Evolutionary conservation across 768 basidiomycete species (phyloP), one percentile per base, ranked within the genome.

Genomic region (Pulveroboletus sp.): DNA sequence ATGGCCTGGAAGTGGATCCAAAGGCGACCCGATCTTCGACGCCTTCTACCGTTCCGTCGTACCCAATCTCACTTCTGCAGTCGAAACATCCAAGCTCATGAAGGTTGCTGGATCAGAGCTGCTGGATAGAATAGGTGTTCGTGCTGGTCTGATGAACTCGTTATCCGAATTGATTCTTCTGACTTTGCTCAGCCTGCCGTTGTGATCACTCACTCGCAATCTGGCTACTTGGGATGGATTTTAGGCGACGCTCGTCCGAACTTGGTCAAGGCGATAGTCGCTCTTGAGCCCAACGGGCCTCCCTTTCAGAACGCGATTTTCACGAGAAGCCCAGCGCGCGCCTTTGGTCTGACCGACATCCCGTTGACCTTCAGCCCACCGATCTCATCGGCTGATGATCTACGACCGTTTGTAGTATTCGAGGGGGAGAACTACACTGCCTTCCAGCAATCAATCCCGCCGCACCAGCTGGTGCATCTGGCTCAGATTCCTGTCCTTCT

Each of bases 1-100:
- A 49, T 79, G 78, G 78, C 77, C 76, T 3, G 78, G 78, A 16
- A 74, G 71, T 43, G 78, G 78, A n/a, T 71, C 63, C 41, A 57
- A 63, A 24, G 76, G 76, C 5, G 78, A 80, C 44, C 55, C 69
- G 0, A 57, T 59, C 10, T 80, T 79, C 45, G 71, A 79, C 39
- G 61, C 62, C 19, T 76, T 79, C 53, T 79, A 72, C 46, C 65
- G 68, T 5, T 74, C 77, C 1, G 68, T 68, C 5, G 61, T 75
- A 20, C 76, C 76, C 6, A 58, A 67, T 37, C 64, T 79, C 16
- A 50, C 56, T 16, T 73, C 73, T 16, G 50, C 64, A 16, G 54
- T 53, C 0, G 73, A 75, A 48, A 49, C 65, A 13, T 70, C 74
- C 11, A 55, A 67, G 38, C 74, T 73, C 54, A 68, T 74, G 35